A percentile compares a stretch with the other conserved stretches of the same genome.
Conservation (phyloP, 176 grass and related monocot species). For the Paspalum vaginatum region DNA sequence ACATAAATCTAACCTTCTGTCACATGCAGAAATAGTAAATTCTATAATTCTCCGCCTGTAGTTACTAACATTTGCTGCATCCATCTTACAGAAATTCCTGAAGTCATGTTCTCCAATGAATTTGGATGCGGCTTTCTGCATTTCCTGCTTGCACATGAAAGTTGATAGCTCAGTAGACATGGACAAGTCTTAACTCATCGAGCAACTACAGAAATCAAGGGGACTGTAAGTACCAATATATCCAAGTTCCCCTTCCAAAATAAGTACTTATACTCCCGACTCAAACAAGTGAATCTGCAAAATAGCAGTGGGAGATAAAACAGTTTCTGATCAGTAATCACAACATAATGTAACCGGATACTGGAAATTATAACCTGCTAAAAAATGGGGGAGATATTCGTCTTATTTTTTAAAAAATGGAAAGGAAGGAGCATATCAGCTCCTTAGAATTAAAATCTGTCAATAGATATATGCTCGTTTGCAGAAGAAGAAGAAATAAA, state of each 20-base stretch:
- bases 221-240: slow-evolving; percentile 57
- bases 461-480: neutral
- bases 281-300: slow-evolving; percentile 91
- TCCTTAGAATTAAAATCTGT: slow-evolving; percentile 1
- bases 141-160: slow-evolving; percentile 64
- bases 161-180: neutral
- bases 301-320: slow-evolving; percentile 33
- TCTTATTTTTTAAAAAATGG: neutral
- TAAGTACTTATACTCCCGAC: slow-evolving; percentile 87
- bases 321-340: neutral
- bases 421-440: slow-evolving; percentile 16
- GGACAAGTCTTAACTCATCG: neutral
- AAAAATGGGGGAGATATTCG: neutral
- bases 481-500: slow-evolving; percentile 2
- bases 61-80: slow-evolving; percentile 91
- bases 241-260: slow-evolving; percentile 86
- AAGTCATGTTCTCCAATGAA: slow-evolving; percentile 94
- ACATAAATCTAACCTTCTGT: slow-evolving; percentile 60
- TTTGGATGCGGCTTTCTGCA: slow-evolving; percentile 75
- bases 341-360: neutral
- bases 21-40: slow-evolving; percentile 75
- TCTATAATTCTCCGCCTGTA: slow-evolving; percentile 73
- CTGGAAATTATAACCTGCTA: neutral
- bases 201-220: slow-evolving; percentile 28
- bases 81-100: slow-evolving; percentile 99